Percentiles rank a stretch among this genome's conserved stretches.
These are phyloP conservation scores for Fusarium sp. DNA, from an alignment of 2,329 filamentous ascomycete genomes.

Conservation along the genomic window DNA sequence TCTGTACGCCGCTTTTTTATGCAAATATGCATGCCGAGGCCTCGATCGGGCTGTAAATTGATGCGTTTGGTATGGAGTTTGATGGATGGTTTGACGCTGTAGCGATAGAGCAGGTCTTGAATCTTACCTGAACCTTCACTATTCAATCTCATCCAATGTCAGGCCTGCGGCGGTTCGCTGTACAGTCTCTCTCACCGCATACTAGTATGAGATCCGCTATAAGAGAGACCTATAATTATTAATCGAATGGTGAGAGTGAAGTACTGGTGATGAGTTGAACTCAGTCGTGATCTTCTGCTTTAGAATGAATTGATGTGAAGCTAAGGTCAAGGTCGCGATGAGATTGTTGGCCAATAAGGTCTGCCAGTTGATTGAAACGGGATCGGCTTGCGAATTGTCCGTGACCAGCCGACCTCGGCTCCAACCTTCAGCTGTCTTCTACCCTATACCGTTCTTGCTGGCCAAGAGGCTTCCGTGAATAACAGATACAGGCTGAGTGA, in stretches of 20 bases:
- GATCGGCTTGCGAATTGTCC: slow-evolving; percentile 39
- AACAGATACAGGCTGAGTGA: not conserved
- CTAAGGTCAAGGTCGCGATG: slow-evolving; percentile 32
- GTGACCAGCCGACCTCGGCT: slow-evolving; percentile 30
- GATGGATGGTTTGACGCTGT: not conserved
- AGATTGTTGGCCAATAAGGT: slow-evolving; percentile 38
- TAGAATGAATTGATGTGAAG: slow-evolving; percentile 33
- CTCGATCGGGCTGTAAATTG: too few relatives aligned
- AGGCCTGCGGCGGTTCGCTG: not conserved
- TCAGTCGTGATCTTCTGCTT: slow-evolving; percentile 13
- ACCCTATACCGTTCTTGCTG: slow-evolving; percentile 16
- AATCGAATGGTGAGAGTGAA: slow-evolving; percentile 4
- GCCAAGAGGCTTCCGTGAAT: not conserved
- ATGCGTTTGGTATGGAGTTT: not conserved
- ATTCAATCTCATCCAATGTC: slow-evolving; percentile 29
- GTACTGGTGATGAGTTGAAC: slow-evolving; percentile 26
- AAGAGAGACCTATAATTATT: not conserved
- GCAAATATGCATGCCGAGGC: not conserved
- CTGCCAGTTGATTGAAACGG: not conserved
- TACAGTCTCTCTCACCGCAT: not conserved
- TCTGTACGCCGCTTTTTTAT: not conserved
- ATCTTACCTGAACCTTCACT: slow-evolving; percentile 25
- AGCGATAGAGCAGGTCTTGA: not conserved
- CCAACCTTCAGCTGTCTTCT: too few relatives aligned
- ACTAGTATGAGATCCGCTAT: not conserved